Evolutionary conservation across 192 early-diverging fungal species (phyloP).

Genomic region (Backusella tuberculispora): DNA sequence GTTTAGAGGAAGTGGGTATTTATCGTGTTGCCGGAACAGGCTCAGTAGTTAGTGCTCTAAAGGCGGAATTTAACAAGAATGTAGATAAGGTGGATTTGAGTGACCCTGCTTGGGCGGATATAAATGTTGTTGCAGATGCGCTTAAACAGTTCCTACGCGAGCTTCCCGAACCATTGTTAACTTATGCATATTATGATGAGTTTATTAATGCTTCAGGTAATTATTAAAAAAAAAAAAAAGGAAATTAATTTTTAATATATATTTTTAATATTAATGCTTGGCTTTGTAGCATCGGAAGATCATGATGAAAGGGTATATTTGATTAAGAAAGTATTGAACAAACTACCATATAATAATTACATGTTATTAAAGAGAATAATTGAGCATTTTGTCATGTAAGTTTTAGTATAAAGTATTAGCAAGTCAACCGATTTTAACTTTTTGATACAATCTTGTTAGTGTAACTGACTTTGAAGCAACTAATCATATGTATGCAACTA

Average conservation of each 20-base stretch:
- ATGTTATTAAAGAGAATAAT: conserved; percentile 67
- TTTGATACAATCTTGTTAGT: conserved; percentile 21
- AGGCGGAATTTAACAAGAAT: conserved; percentile 61
- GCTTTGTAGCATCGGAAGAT: conserved; percentile 54
- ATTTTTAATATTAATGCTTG: conserved; percentile 10
- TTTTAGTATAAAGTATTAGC: not conserved
- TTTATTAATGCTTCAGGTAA: conserved; percentile 77
- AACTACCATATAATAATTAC: conserved; percentile 66
- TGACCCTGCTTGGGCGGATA: conserved; percentile 67
- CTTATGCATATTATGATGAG: conserved; percentile 79
- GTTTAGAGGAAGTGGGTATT: conserved; percentile 75
- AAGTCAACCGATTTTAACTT: not conserved
- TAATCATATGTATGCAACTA: conserved; percentile 90
- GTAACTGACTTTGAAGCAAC: conserved; percentile 76
- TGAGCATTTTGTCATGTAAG: conserved; percentile 69
- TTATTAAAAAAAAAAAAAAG: not conserved
- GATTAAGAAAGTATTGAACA: conserved; percentile 69
- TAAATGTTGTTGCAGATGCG: conserved; percentile 85
- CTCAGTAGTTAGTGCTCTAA: conserved; percentile 63
- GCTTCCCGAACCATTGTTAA: conserved; percentile 91
- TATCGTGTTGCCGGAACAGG: conserved; percentile 74
- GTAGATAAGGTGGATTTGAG: conserved; percentile 57
- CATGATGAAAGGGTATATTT: conserved; percentile 75
- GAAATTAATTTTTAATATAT: conserved; percentile 10
- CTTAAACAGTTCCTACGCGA: conserved; percentile 95